Evolutionary conservation across 345 rosid species (phyloP).

Genomic region (Eucalyptus pumila): DNA sequence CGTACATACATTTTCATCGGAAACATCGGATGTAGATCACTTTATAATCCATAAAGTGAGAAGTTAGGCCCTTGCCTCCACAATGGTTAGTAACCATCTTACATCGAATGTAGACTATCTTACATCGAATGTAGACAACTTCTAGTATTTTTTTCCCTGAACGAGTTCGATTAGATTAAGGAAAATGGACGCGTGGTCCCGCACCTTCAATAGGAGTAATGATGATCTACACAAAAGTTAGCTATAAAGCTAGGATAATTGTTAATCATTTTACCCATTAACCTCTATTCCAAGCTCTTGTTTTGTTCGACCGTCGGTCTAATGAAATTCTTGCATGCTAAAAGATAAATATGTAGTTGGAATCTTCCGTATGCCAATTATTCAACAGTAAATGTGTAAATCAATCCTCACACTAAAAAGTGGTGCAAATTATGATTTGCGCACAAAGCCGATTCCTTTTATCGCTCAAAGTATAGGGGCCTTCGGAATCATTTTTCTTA

Average conservation of each 20-base stretch:
- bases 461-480: background rate
- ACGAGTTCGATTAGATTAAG: background rate
- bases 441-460: background rate
- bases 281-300: background rate
- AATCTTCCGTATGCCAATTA: background rate
- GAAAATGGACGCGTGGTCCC: background rate
- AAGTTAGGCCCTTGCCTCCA: background rate
- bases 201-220: background rate
- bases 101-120: background rate
- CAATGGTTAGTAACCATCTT: background rate
- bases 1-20: background rate
- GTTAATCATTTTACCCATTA: background rate
- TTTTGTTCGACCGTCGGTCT: accelerated
- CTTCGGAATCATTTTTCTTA: background rate
- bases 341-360: background rate
- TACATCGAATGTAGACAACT: background rate
- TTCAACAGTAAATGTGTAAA: background rate
- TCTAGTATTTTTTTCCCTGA: background rate
- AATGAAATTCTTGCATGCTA: background rate
- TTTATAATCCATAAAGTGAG: background rate
- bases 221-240: background rate
- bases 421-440: background rate
- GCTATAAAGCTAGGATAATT: background rate
- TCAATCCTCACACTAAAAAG: background rate
- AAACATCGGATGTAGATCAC: background rate